Evolutionary conservation across 345 rosid genomes (phyloP), one percentile per base, ranked within the genome.

Genomic region (Conringia planisiliqua): DNA sequence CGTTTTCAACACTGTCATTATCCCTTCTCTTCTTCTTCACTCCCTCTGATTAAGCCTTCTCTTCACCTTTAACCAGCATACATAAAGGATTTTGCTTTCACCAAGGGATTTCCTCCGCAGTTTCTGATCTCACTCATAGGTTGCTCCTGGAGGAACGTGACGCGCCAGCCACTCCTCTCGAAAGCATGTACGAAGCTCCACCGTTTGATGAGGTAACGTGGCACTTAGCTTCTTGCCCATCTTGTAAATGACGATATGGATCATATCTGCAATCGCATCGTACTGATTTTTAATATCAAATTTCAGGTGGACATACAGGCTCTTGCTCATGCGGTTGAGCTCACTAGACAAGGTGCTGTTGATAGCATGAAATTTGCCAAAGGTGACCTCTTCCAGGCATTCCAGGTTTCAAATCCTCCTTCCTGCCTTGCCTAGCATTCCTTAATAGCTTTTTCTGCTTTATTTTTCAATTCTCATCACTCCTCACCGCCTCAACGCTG

Each of bases 271-370:
- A 58, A 29, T 18, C 58, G 20, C 70, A 11, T 33, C 16, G 4
- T 36, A 13, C 35, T 70, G 50, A 56, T 72, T 42, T 63, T 62
- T 69, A 11, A 4, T 73, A 43, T 56, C 66, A 38, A 38, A 66
- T 67, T 29, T 52, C 82, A 94, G 98, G 93, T 85, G 75, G 98
- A 94, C 71, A 87, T 94, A 73, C 98, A 94, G 78, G 96, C 98
- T 77, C 96, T 94, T 79, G 93, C 92, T 24, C 97, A 94, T 88
- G 97, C 97, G 18, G 98, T 94, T 43, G 91, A 87, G 80, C 90
- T 94, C 76, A 87, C 91, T 62, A 87, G 98, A 79, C 97, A 94
- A 85, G 97, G 96, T 59, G 98, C 98, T 16, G 84, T 94, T 82
- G 97, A 91, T 73, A 91, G 98, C 82, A 82, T 94, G 89, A 90